Evolutionary conservation across 345 rosid genomes (phyloP).

Genomic region (Limnanthes douglasii): DNA sequence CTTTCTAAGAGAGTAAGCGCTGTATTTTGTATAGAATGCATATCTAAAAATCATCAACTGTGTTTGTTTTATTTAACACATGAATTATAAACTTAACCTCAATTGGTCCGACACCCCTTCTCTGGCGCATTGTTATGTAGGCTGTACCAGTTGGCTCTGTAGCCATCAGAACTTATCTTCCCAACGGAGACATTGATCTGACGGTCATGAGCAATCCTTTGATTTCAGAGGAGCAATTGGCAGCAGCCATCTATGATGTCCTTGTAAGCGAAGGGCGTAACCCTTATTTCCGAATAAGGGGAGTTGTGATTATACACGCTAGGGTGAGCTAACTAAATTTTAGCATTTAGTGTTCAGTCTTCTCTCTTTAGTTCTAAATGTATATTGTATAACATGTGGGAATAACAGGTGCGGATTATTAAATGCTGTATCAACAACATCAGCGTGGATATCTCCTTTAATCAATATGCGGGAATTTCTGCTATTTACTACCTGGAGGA

Average conservation of each 20-base stretch:
- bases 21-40: no score
- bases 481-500: conserved; percentile 67
- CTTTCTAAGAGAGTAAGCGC: no score
- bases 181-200: conserved; percentile 92
- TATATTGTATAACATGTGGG: conserved; percentile 1
- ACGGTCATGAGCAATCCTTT: conserved; percentile 47
- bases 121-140: no score
- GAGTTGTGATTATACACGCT: conserved; percentile 54
- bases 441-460: conserved; percentile 73
- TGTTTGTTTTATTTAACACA: no score
- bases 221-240: conserved; percentile 42
- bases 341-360: not conserved
- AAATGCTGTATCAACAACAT: conserved; percentile 49
- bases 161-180: conserved; percentile 74
- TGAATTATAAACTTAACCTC: no score
- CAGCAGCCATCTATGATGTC: conserved; percentile 23
- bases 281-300: conserved; percentile 36
- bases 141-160: conserved; percentile 78
- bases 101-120: no score
- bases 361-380: not conserved
- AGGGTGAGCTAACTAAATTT: conserved; percentile 35
- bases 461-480: conserved; percentile 58
- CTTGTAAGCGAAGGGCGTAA: conserved; percentile 32
- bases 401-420: conserved; percentile 58
- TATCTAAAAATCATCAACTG: no score